phyloP scores from a whole-genome alignment of 2,329 filamentous ascomycete species.

The Hypoxylon sp. region DNA sequence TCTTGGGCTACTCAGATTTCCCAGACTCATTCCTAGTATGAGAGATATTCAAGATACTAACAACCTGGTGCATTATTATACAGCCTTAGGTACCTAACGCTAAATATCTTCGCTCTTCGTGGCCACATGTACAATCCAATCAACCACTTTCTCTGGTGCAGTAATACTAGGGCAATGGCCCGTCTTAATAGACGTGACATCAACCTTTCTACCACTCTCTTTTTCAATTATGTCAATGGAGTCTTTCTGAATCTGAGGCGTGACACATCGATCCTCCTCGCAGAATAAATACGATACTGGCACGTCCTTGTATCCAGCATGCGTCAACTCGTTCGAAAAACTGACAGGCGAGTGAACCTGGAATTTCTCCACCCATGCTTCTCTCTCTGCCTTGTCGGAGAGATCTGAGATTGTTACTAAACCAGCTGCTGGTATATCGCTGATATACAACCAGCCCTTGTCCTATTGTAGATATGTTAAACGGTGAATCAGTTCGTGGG shows the following conservation, averaged over 20 bases:
- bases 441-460: conserved; percentile 50
- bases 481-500: conserved; percentile 1
- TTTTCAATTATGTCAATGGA: conserved; percentile 54
- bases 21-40: neutral
- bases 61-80: neutral
- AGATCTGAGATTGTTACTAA: conserved; percentile 49
- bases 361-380: conserved; percentile 17
- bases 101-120: conserved; percentile 14
- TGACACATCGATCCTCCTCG: conserved; percentile 56
- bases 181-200: conserved; percentile 56
- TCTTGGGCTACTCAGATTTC: neutral
- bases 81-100: neutral
- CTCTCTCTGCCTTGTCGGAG: conserved; percentile 46
- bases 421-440: conserved; percentile 35
- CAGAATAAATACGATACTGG: conserved; percentile 59
- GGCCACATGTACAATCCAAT: conserved; percentile 41
- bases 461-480: conserved; percentile 37
- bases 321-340: conserved; percentile 56
- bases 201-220: conserved; percentile 53
- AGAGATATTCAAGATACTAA: neutral
- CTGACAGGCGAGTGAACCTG: conserved; percentile 54
- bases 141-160: conserved; percentile 48
- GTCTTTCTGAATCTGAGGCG: conserved; percentile 53
- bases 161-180: conserved; percentile 56
- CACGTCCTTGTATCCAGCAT: conserved; percentile 60